Evolutionary conservation across 2,329 filamentous ascomycete species (phyloP).

Genomic region (Alternaria infectoria): DNA sequence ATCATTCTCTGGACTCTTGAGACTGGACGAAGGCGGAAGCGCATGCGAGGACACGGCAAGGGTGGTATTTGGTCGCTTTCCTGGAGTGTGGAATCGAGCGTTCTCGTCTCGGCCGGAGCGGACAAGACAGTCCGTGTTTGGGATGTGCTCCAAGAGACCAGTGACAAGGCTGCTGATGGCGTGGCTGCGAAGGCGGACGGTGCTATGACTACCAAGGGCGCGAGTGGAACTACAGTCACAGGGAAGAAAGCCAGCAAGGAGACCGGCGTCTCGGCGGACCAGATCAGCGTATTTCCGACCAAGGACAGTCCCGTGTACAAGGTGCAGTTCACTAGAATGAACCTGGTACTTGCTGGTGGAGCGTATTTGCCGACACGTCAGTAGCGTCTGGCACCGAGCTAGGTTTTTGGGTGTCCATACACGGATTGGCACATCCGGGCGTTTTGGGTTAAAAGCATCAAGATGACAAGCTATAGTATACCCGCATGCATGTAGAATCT

Average conservation of each 20-base stretch:
- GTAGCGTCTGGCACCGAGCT: neutral
- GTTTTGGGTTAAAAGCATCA: neutral
- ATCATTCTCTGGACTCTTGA: constrained; percentile 95
- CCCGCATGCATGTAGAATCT: constrained; percentile 1
- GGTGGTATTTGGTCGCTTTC: constrained; percentile 92
- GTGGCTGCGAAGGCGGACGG: constrained; percentile 59
- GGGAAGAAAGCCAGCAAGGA: constrained; percentile 83
- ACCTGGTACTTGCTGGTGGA: constrained; percentile 85
- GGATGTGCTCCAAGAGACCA: constrained; percentile 81
- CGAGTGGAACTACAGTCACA: constrained; percentile 49
- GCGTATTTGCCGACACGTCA: constrained; percentile 61
- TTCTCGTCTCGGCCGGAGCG: constrained; percentile 87
- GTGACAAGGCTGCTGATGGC: constrained; percentile 57
- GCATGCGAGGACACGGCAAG: constrained; percentile 90
- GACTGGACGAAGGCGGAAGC: constrained; percentile 86
- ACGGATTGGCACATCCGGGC: neutral
- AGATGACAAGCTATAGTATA: constrained; percentile 4
- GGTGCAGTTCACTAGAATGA: constrained; percentile 94
- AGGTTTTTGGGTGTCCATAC: neutral
- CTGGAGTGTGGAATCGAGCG: constrained; percentile 90
- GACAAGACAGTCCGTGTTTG: constrained; percentile 93
- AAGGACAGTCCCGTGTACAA: constrained; percentile 96
- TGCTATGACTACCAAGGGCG: constrained; percentile 58
- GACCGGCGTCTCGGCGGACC: constrained; percentile 86
- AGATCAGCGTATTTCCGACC: constrained; percentile 92